Evolutionary conservation across 2,329 filamentous ascomycete genomes (phyloP), one percentile per base, ranked within the genome.

Genomic region (Lachnellula willkommii): DNA sequence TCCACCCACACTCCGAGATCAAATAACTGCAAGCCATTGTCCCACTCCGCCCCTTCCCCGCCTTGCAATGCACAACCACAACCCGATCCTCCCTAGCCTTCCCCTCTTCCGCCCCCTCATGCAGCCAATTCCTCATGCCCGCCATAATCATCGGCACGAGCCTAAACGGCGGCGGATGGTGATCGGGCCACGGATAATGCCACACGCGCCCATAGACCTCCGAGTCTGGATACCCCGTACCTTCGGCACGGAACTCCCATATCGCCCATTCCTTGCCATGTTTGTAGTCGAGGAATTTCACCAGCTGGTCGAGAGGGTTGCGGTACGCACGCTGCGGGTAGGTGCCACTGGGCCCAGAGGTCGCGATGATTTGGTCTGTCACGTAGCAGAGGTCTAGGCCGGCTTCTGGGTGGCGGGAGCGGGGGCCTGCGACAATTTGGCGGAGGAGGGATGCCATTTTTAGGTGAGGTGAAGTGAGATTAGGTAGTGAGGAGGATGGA

Each of bases 241-340:
- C 94, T 71, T 99, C 94, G 37, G 91, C 94, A 47, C 94, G 86
- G 66, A 99, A 99, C 74, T 99, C 94, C 90, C 93, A 99, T 66
- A 99, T 96, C 3, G 88, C 85, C 94, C 94, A 99, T 60, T 94
- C 77, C 26, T 84, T 75, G 28, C 81, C 87, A 73, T 99, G 94
- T 67, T 91, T 90, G 46, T 80, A 76, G 73, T 97, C 90, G 60
- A 99, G 85, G 70, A 93, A 99, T 61, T 83, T 81, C 57, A 97
- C 90, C 22, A 99, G 83, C 40, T 87, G 82, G 68, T 95, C 87
- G 50, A 96, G 85, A 0, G 93, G 93, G 69, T 96, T 99, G 68
- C 94, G 89, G 74, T 97, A 99, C 58, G 90, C 91, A 61, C 88
- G 85, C 70, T 95, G 87, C 0, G 94, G 93, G 69, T 95, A 96